These are phyloP conservation scores for Podospora bellae-mahoneyi DNA, from an alignment of 495 filamentous ascomycete genomes.

Conservation along the genomic window DNA sequence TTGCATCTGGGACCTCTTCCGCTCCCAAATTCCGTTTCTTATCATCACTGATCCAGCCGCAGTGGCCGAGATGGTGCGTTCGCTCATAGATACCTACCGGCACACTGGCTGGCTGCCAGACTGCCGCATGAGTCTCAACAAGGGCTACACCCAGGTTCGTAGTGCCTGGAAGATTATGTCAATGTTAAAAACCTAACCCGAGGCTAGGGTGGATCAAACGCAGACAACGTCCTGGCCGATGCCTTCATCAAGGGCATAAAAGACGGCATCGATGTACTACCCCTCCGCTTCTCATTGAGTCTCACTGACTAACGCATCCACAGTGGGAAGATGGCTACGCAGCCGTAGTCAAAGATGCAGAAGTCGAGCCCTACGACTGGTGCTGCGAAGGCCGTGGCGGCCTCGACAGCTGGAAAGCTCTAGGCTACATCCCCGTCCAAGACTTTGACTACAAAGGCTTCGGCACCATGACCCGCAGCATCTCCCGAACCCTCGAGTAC, in stretches of 20 bases:
- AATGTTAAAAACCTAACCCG: not conserved
- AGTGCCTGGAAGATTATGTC: not conserved
- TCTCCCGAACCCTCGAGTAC: conserved; percentile 74
- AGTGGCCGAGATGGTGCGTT: conserved; percentile 64
- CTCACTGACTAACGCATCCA: not conserved
- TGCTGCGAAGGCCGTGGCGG: conserved; percentile 66
- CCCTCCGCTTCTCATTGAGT: not conserved
- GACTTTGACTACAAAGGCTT: conserved; percentile 66
- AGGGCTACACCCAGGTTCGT: conserved; percentile 62
- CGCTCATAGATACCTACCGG: conserved; percentile 67
- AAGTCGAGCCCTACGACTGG: conserved; percentile 71
- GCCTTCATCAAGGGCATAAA: conserved; percentile 65
- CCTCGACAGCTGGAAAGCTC: conserved; percentile 62
- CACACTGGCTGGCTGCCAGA: conserved; percentile 69
- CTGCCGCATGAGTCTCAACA: conserved; percentile 60
- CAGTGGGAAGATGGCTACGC: conserved; percentile 67
- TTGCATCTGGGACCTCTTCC: conserved; percentile 73
- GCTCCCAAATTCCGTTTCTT: conserved; percentile 66
- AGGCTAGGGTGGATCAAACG: conserved; percentile 65
- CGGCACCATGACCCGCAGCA: conserved; percentile 65
- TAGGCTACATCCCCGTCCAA: conserved; percentile 66
- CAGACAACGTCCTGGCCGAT: conserved; percentile 70
- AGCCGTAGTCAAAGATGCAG: conserved; percentile 72
- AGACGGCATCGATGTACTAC: conserved; percentile 54
- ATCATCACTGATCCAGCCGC: conserved; percentile 64